phyloP scores from a whole-genome alignment of 768 basidiomycete genomes.

The Suillus fuscotomentosus region DNA sequence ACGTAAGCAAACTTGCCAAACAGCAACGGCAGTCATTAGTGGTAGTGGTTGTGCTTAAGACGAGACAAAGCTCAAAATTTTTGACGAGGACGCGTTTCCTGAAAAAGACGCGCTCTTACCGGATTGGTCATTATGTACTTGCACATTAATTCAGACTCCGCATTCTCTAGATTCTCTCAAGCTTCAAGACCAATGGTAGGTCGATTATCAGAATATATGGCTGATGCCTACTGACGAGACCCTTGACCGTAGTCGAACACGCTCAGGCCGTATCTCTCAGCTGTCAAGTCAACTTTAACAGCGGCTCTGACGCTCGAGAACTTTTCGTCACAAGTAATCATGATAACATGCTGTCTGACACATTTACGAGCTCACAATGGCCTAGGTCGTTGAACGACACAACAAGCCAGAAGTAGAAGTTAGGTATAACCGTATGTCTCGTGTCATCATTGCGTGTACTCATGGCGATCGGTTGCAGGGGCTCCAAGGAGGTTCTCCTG shows the following conservation, averaged over 20 bases:
- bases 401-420: conserved; percentile 97
- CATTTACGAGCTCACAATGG: conserved; percentile 16
- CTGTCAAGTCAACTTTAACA: conserved; percentile 95
- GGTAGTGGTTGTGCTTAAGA: conserved; percentile 14
- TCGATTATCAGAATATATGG: conserved; percentile 6
- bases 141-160: conserved; percentile 46
- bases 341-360: conserved; percentile 7
- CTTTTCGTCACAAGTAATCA: conserved; percentile 89
- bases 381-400: conserved; percentile 91
- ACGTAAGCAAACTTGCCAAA: conserved; percentile 51
- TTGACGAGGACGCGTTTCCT: conserved; percentile 10
- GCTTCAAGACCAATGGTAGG: conserved; percentile 48
- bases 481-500: conserved; percentile 91
- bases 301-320: conserved; percentile 96
- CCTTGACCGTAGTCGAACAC: conserved; percentile 75
- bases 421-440: conserved; percentile 45
- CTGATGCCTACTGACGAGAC: conserved; percentile 11
- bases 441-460: conserved; percentile 1
- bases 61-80: conserved; percentile 18
- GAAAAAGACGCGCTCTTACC: conserved; percentile 5
- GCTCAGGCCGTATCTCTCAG: conserved; percentile 91
- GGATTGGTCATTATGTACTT: conserved; percentile 1
- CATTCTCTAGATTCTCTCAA: conserved; percentile 5
- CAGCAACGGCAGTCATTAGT: conserved; percentile 57
- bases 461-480: conserved; percentile 41